Percentiles rank a stretch among this genome's conserved stretches.
phyloP scores from a whole-genome alignment of 2,329 filamentous ascomycete genomes.

The Penicillium sumatraense region DNA sequence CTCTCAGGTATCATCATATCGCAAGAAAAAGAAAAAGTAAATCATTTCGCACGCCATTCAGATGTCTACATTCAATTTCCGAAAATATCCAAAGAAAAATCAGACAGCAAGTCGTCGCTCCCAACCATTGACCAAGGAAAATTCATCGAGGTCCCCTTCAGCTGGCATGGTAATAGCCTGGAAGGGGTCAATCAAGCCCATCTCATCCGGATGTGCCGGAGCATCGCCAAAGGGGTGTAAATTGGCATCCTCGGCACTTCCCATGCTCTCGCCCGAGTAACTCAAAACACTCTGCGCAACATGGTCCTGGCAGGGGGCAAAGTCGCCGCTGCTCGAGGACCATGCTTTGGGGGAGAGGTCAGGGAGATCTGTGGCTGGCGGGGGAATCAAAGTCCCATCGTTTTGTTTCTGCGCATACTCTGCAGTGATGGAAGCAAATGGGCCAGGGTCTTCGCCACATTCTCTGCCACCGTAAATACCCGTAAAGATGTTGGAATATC shows the following conservation, averaged over 20 bases:
- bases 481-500: slow-evolving; percentile 75
- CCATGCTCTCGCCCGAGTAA: slow-evolving; percentile 64
- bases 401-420: slow-evolving; percentile 36
- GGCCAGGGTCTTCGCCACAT: slow-evolving; percentile 40
- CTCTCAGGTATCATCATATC: slow-evolving; percentile 19
- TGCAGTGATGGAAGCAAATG: slow-evolving; percentile 40
- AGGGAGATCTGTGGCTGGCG: slow-evolving; percentile 34
- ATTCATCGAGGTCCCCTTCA: slow-evolving; percentile 39
- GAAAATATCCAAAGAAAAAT: slow-evolving; percentile 3
- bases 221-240: slow-evolving; percentile 26
- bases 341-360: slow-evolving; percentile 45
- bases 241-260: slow-evolving; percentile 54
- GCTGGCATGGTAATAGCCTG: slow-evolving; percentile 43
- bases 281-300: slow-evolving; percentile 60
- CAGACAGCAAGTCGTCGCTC: slow-evolving; percentile 40
- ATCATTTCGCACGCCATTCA: background rate
- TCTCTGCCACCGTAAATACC: slow-evolving; percentile 53
- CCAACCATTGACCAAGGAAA: slow-evolving; percentile 37
- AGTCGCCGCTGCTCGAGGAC: slow-evolving; percentile 46
- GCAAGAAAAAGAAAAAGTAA: background rate
- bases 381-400: slow-evolving; percentile 21
- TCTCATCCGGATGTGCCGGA: slow-evolving; percentile 33
- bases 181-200: slow-evolving; percentile 39
- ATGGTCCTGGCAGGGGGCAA: slow-evolving; percentile 31
- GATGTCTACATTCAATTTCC: background rate